Conservation (phyloP, 148 eudicot genomes). For the Polygonum aviculare region DNA sequence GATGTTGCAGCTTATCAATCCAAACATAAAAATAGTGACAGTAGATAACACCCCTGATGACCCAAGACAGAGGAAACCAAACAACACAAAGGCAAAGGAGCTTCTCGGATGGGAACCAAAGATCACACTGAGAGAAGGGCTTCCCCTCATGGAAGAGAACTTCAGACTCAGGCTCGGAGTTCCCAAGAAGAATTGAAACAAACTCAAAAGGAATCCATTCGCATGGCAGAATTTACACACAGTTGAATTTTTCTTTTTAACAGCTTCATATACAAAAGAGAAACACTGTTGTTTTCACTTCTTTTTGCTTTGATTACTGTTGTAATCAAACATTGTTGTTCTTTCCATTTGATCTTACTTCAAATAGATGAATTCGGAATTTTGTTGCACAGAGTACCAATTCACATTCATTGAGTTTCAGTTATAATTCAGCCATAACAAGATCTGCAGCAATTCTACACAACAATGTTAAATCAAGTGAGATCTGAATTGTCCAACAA, state of each 20-base stretch:
- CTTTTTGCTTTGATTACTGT: too few relatives aligned
- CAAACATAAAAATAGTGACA: slow-evolving; percentile 50
- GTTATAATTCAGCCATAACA: background rate
- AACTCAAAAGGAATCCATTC: background rate
- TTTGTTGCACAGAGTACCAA: background rate
- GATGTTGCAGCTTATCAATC: slow-evolving; percentile 62
- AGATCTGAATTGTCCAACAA: background rate
- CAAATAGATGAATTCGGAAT: background rate
- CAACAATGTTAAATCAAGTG: background rate
- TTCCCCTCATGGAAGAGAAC: slow-evolving; percentile 90
- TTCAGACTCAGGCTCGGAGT: slow-evolving; percentile 76
- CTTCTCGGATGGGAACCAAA: slow-evolving; percentile 92
- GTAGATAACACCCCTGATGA: slow-evolving; percentile 93
- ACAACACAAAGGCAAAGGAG: slow-evolving; percentile 73
- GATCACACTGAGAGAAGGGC: slow-evolving; percentile 65
- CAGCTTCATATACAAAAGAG: background rate
- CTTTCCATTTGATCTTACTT: background rate
- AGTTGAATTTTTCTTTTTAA: background rate
- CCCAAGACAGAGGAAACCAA: slow-evolving; percentile 92
- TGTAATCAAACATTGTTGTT: too few relatives aligned
- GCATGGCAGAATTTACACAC: background rate
- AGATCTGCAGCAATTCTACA: background rate
- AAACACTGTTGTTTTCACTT: background rate
- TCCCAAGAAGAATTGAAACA: slow-evolving; percentile 24
- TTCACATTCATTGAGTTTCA: background rate